Evolutionary conservation across 2,329 filamentous ascomycete genomes (phyloP).

Genomic region (Meredithiella fracta): DNA sequence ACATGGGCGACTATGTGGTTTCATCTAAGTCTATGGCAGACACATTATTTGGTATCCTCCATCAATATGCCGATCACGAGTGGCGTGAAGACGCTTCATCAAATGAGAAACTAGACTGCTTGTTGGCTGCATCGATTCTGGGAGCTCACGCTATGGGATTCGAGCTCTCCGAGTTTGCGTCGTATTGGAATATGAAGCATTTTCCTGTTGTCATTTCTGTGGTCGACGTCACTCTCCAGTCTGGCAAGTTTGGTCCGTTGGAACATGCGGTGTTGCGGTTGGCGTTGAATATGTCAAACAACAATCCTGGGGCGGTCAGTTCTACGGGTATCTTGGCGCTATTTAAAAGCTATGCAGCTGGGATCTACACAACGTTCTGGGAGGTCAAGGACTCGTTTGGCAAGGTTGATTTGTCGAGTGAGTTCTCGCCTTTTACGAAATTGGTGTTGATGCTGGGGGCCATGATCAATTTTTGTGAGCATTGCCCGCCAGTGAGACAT

Average conservation of each 20-base stretch:
- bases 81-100: conserved; percentile 12
- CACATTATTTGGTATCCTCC: conserved; percentile 16
- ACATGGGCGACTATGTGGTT: conserved; percentile 11
- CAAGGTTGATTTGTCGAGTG: conserved; percentile 31
- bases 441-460: conserved; percentile 65
- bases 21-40: conserved; percentile 14
- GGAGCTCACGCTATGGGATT: conserved; percentile 36
- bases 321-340: conserved; percentile 48
- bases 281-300: conserved; percentile 74
- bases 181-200: conserved; percentile 32
- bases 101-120: conserved; percentile 14
- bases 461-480: conserved; percentile 76
- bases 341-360: conserved; percentile 30
- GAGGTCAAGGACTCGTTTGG: conserved; percentile 31
- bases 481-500: conserved; percentile 45
- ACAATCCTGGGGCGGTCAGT: conserved; percentile 51
- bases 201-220: conserved; percentile 35
- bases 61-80: conserved; percentile 8
- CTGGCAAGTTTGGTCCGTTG: conserved; percentile 25
- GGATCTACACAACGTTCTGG: conserved; percentile 36
- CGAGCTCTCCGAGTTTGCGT: conserved; percentile 26
- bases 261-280: conserved; percentile 45
- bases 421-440: conserved; percentile 39
- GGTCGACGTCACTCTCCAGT: conserved; percentile 25
- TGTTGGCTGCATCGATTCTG: conserved; percentile 29